Percentiles rank a stretch among this genome's conserved stretches.
phyloP scores from a whole-genome alignment of 2,329 filamentous ascomycete species.

The Gnomoniopsis smithogilvyi region DNA sequence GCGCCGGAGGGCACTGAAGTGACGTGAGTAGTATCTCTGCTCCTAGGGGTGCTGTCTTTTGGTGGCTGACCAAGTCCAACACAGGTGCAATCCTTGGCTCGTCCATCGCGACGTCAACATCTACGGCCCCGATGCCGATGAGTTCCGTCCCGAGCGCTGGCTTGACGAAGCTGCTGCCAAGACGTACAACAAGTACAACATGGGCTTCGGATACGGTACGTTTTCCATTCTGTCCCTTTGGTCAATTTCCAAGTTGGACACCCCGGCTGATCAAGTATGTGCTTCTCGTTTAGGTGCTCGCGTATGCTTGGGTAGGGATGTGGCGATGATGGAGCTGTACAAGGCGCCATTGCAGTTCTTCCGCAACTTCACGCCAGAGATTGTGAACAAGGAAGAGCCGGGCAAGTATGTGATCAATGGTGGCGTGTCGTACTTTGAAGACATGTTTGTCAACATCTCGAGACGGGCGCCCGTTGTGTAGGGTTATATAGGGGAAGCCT shows the following conservation, averaged over 20 bases:
- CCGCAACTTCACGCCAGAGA: slow-evolving; percentile 31
- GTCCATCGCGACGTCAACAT: slow-evolving; percentile 59
- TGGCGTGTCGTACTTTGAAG: slow-evolving; percentile 37
- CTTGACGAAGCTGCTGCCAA: slow-evolving; percentile 35
- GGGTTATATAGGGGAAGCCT: neutral
- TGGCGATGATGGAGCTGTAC: slow-evolving; percentile 38
- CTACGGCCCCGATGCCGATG: slow-evolving; percentile 47
- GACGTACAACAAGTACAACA: slow-evolving; percentile 43
- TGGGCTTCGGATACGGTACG: slow-evolving; percentile 48
- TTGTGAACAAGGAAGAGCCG: slow-evolving; percentile 27
- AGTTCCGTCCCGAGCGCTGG: slow-evolving; percentile 49
- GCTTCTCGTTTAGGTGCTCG: slow-evolving; percentile 37
- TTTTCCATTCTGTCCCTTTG: no score
- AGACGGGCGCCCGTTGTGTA: neutral
- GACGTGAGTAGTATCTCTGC: neutral
- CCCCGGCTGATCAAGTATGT: neutral
- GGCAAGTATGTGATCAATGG: slow-evolving; percentile 37
- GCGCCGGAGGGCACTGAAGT: slow-evolving; percentile 17
- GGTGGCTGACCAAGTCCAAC: neutral
- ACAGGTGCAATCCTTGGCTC: slow-evolving; percentile 44
- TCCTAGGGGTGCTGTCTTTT: neutral
- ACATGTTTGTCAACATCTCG: slow-evolving; percentile 27
- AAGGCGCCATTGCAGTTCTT: slow-evolving; percentile 40
- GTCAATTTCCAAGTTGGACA: neutral
- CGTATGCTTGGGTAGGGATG: slow-evolving; percentile 51